These are phyloP conservation scores for Ophiostoma himal-ulmi DNA, from an alignment of 2,329 filamentous ascomycete species.

Conservation along the genomic window DNA sequence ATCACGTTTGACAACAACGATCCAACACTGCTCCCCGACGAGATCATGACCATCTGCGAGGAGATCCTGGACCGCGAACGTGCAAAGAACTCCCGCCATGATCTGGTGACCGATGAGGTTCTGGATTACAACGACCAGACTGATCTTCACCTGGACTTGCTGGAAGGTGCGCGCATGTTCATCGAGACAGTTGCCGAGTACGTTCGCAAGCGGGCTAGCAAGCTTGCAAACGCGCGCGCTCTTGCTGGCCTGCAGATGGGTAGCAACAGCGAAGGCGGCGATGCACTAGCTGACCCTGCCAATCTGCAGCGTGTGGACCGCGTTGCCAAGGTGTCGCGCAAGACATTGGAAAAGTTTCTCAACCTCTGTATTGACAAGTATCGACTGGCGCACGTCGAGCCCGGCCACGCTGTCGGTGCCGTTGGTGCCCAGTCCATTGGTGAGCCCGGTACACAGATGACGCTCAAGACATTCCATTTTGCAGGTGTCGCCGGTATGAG, in stretches of 20 bases:
- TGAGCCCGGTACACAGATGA: conserved; percentile 98
- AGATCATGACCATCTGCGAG: conserved; percentile 65
- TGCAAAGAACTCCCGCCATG: conserved; percentile 54
- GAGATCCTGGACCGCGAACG: conserved; percentile 63
- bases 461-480: conserved; percentile 98
- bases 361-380: conserved; percentile 81
- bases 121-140: conserved; percentile 66
- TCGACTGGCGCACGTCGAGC: conserved; percentile 83
- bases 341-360: conserved; percentile 71
- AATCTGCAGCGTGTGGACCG: conserved; percentile 53
- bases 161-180: conserved; percentile 78
- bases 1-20: conserved; percentile 76
- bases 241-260: conserved; percentile 45
- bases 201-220: conserved; percentile 56
- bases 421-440: conserved; percentile 97
- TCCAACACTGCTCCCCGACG: conserved; percentile 62
- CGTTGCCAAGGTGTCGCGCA: conserved; percentile 75
- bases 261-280: conserved; percentile 25
- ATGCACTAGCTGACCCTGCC: conserved; percentile 28
- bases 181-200: conserved; percentile 71
- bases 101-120: conserved; percentile 54
- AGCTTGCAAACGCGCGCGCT: conserved; percentile 46
- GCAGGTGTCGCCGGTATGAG: conserved; percentile 99
- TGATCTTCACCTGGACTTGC: conserved; percentile 65
- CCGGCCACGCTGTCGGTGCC: conserved; percentile 90